phyloP scores from a whole-genome alignment of 768 basidiomycete genomes.

The Heimioporus sp. region DNA sequence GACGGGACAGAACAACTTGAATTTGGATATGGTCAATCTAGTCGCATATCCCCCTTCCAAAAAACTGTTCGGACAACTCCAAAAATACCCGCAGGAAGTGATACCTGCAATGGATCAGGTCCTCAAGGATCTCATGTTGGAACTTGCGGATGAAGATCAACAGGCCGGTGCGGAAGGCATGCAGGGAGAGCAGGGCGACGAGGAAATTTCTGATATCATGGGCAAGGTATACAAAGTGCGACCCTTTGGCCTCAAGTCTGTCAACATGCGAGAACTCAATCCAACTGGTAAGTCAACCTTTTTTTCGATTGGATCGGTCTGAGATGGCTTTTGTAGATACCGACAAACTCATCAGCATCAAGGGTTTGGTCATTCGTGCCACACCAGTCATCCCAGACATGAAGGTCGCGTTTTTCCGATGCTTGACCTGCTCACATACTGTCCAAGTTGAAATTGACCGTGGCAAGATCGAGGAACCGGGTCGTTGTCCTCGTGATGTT shows the following conservation, averaged over 20 bases:
- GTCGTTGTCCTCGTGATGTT: conserved; percentile 88
- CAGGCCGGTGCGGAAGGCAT: conserved; percentile 70
- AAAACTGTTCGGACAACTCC: conserved; percentile 80
- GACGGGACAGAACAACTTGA: conserved; percentile 91
- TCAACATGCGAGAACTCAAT: conserved; percentile 96
- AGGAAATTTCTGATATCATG: conserved; percentile 87
- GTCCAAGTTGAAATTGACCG: conserved; percentile 95
- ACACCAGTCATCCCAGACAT: conserved; percentile 99
- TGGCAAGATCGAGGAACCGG: conserved; percentile 95
- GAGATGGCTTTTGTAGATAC: conserved; percentile 60
- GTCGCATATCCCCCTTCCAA: conserved; percentile 80
- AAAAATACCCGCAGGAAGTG: conserved; percentile 96
- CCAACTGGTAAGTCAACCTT: conserved; percentile 64
- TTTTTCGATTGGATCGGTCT: not conserved
- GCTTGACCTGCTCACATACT: conserved; percentile 94
- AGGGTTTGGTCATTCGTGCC: conserved; percentile 95
- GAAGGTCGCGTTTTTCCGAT: conserved; percentile 98
- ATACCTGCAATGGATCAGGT: conserved; percentile 97
- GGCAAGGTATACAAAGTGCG: conserved; percentile 88
- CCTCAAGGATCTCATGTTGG: conserved; percentile 89
- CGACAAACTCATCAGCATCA: conserved; percentile 94
- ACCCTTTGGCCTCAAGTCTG: conserved; percentile 78
- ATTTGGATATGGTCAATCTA: conserved; percentile 85
- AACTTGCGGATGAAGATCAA: conserved; percentile 80
- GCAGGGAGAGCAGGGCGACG: conserved; percentile 71